Evolutionary conservation across 208 protist species (phyloP).

Genomic region (Jaenimonas drosophilae): DNA sequence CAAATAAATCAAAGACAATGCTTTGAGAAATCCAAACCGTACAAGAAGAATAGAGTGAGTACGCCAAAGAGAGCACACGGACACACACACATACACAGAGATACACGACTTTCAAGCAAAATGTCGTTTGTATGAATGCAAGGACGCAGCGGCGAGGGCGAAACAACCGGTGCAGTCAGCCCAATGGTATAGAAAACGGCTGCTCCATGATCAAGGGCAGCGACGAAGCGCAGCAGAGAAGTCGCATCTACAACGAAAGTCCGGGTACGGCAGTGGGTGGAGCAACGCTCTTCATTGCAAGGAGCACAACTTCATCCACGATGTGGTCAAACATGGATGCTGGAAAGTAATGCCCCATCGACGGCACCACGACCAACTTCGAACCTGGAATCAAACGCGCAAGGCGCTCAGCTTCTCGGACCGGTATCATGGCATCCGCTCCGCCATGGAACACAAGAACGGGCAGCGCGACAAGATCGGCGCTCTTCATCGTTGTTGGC

Average conservation of each 20-base stretch:
- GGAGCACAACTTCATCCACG: conserved; percentile 36
- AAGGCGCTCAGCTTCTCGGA: conserved; percentile 15
- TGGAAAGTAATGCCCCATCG: conserved; percentile 34
- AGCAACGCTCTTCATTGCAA: no score
- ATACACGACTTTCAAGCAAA: neutral
- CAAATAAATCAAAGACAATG: no score
- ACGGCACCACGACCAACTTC: conserved; percentile 27
- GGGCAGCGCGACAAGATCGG: conserved; percentile 7
- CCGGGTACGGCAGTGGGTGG: no score
- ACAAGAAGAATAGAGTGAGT: neutral
- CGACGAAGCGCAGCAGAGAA: no score
- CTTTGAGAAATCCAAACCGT: neutral
- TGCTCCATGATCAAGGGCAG: no score
- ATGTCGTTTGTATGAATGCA: neutral
- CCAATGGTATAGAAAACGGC: no score
- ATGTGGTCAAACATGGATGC: conserved; percentile 19
- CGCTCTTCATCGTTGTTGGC: no score
- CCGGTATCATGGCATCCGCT: conserved; percentile 19
- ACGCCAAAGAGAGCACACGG: neutral
- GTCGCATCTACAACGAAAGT: no score
- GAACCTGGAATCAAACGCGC: conserved; percentile 9
- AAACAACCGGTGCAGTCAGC: no score
- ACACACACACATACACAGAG: neutral
- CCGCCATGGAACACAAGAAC: conserved; percentile 32
- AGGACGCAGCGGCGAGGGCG: neutral